Base-by-base conservation (phyloP, 495 filamentous ascomycete genomes). In the Lophium mytilinum region DNA sequence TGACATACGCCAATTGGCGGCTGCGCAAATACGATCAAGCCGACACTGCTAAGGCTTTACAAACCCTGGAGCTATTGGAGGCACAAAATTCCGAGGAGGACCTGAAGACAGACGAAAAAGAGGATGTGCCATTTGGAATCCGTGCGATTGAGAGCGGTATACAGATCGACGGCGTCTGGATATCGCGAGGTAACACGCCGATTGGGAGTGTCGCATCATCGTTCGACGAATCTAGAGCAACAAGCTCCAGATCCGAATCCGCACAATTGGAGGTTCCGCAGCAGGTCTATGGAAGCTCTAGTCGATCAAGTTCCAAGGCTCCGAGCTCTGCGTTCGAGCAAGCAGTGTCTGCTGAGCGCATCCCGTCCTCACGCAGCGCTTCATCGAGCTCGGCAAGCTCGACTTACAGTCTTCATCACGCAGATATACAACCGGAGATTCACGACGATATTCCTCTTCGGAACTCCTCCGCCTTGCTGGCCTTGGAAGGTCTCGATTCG, bases 81-180 rank as follows among this genome's bases (percentile, higher is more conserved):
- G 40, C 79, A 36, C 76, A 75, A 66, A 77, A 72, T 14, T 75
- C 61, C 35, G 56, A 63, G 10, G 56, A 63, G 10, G 37, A 66
- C 43, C 57, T 71, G 33, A 57, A 68, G 53, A 49, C 63, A 11
- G 63, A 71, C 71, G 64, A 73, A 67, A 68, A 69, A 66, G 64
- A 63, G 52, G 83, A 88, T 12, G 80, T 95, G 46, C 91, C 89
- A 3, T 98, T 96, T 64, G 93, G 93, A 21, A 83, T 95, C 34
- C 83, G 87, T 63, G 91, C 92, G 14, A 78, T 98, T 33, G 87
- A 98, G 66, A 87, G 80, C 59, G 91, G 90, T 11, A 76, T 95
- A 19, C 81, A 89, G 64, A 81, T 94, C 11, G 88, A 94, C 58
- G 93, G 90, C 6, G 90, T 96, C 50, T 95, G 89, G 83, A 86